Conservation (phyloP, 2,329 filamentous ascomycete species). For the Penicillium sp. region DNA sequence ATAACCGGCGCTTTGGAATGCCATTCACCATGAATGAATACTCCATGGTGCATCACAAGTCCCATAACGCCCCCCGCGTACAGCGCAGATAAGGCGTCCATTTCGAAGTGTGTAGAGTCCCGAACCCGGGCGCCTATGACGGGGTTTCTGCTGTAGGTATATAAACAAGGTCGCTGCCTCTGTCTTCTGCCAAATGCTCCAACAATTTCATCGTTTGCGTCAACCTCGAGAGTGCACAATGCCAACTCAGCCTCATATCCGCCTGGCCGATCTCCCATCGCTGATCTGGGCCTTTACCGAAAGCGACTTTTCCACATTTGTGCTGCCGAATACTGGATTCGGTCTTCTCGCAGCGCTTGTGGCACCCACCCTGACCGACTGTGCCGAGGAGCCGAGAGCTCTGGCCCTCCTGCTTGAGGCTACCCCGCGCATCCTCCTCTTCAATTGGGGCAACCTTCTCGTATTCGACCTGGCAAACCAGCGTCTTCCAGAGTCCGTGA, state of each 20-base stretch:
- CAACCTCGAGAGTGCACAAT: background rate
- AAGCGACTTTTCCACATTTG: constrained; percentile 35
- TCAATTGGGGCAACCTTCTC: constrained; percentile 39
- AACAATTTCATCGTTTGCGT: too few species aligned
- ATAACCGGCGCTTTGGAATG: constrained; percentile 22
- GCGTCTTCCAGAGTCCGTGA: constrained; percentile 37
- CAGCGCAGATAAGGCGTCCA: background rate
- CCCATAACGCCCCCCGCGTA: background rate
- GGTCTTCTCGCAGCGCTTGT: constrained; percentile 34
- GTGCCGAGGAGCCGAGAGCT: background rate
- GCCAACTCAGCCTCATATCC: background rate
- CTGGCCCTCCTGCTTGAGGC: background rate
- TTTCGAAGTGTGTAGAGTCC: too few species aligned
- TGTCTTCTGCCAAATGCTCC: background rate
- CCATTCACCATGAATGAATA: constrained; percentile 27
- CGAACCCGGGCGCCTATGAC: too few species aligned
- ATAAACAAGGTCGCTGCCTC: too few species aligned
- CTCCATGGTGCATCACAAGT: constrained; percentile 9
- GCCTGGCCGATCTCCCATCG: background rate
- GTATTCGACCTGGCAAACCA: constrained; percentile 49
- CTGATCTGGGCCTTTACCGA: constrained; percentile 35
- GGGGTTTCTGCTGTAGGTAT: too few species aligned
- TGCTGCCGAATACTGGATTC: constrained; percentile 34
- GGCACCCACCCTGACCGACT: constrained; percentile 12
- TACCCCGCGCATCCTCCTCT: constrained; percentile 23